Percentiles rank a stretch among this genome's conserved stretches.
phyloP scores from a whole-genome alignment of 768 basidiomycete genomes.

The Pisolithus marmoratus region DNA sequence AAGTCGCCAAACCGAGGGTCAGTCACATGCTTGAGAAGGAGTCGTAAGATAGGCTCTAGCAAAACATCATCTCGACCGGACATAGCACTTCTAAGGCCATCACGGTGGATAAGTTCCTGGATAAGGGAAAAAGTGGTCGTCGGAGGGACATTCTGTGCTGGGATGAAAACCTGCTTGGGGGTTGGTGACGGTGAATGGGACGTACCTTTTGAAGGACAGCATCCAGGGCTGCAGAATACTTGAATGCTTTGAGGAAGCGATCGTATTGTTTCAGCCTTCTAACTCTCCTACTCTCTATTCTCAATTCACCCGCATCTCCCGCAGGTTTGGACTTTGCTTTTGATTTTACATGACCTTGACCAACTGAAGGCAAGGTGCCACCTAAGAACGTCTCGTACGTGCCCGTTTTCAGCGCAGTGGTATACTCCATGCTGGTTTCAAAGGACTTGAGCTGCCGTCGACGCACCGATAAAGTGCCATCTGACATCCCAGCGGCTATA shows the following conservation, averaged over 20 bases:
- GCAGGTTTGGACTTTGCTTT: slow-evolving; percentile 44
- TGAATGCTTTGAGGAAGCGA: slow-evolving; percentile 82
- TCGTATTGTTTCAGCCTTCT: slow-evolving; percentile 84
- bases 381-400: slow-evolving; percentile 66
- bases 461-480: slow-evolving; percentile 96
- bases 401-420: slow-evolving; percentile 42
- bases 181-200: background rate
- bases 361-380: slow-evolving; percentile 47
- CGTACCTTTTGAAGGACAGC: slow-evolving; percentile 79
- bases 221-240: slow-evolving; percentile 92
- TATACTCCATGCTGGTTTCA: slow-evolving; percentile 39
- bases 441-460: slow-evolving; percentile 73
- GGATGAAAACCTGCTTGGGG: background rate
- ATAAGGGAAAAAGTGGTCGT: slow-evolving; percentile 85
- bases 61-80: slow-evolving; percentile 90
- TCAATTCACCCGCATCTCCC: slow-evolving; percentile 69
- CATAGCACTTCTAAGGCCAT: slow-evolving; percentile 81
- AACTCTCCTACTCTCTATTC: slow-evolving; percentile 65
- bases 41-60: slow-evolving; percentile 83
- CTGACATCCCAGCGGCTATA: slow-evolving; percentile 95
- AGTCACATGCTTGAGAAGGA: slow-evolving; percentile 77
- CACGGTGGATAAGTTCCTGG: slow-evolving; percentile 87
- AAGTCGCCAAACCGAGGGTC: slow-evolving; percentile 93
- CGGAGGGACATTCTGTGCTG: slow-evolving; percentile 71
- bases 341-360: slow-evolving; percentile 46